Conservation (phyloP, 257 asterid genomes). For the Salvia hispanica region DNA sequence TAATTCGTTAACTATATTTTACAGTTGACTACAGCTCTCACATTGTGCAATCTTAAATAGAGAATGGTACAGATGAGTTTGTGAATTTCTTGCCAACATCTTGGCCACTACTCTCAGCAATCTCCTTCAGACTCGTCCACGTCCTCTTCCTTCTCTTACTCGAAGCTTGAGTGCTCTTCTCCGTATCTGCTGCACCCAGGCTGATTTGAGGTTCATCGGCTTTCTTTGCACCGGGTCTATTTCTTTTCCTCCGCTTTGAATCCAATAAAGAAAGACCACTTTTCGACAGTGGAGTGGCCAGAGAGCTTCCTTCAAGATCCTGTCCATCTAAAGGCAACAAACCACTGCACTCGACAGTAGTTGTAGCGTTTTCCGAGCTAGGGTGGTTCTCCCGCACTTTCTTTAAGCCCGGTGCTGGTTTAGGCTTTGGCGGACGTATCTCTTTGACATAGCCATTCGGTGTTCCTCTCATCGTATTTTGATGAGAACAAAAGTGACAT, state of each 20-base stretch:
- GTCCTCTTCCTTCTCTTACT: slow-evolving; percentile 62
- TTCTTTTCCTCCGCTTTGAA: slow-evolving; percentile 56
- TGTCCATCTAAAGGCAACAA: slow-evolving; percentile 37
- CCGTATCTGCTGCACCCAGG: slow-evolving; percentile 34
- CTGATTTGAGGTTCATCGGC: slow-evolving; percentile 34
- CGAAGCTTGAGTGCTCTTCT: slow-evolving; percentile 29
- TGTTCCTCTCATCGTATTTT: slow-evolving; percentile 68
- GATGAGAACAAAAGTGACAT: slow-evolving; percentile 72
- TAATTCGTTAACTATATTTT: too few species aligned
- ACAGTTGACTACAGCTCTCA: too few species aligned
- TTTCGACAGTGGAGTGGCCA: slow-evolving; percentile 48
- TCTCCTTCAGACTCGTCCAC: slow-evolving; percentile 80
- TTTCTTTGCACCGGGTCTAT: slow-evolving; percentile 49
- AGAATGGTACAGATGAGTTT: slow-evolving; percentile 51
- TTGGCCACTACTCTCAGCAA: slow-evolving; percentile 47
- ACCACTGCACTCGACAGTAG: slow-evolving; percentile 8
- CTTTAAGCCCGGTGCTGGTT: slow-evolving; percentile 29
- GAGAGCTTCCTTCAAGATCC: slow-evolving; percentile 32
- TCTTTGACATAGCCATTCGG: slow-evolving; percentile 58
- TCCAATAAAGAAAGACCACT: slow-evolving; percentile 50
- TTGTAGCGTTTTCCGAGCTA: slow-evolving; percentile 20
- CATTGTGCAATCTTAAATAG: slow-evolving; percentile 25
- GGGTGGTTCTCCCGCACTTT: slow-evolving; percentile 25
- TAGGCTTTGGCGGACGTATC: slow-evolving; percentile 49
- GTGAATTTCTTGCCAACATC: slow-evolving; percentile 38